Percentiles rank a stretch among this genome's conserved stretches.
Conservation (phyloP, 345 rosid species). For the Citrus inodora region DNA sequence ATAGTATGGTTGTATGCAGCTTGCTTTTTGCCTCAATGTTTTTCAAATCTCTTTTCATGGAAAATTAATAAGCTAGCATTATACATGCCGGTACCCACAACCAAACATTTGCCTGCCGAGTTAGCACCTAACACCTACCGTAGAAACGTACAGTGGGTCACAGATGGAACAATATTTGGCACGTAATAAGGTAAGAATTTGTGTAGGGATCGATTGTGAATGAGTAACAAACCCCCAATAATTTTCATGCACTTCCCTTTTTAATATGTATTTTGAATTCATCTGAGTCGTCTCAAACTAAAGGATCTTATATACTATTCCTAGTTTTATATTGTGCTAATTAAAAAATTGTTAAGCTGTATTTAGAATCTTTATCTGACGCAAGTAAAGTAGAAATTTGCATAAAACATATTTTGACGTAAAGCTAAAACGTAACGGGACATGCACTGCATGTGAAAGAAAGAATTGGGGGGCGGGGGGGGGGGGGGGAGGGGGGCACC, state of each 20-base stretch:
- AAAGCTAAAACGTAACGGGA: neutral
- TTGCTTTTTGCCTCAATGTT: neutral
- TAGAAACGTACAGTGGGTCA: neutral
- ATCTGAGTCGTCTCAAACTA: neutral
- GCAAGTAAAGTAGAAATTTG: neutral
- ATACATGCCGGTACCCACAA: neutral
- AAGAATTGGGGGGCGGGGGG: neutral
- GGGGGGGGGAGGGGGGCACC: no score
- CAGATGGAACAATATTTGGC: neutral
- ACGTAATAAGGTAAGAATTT: neutral
- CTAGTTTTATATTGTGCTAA: no score
- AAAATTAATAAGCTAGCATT: neutral
- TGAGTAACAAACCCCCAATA: neutral
- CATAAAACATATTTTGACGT: neutral
- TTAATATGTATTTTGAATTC: neutral
- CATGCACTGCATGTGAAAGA: neutral
- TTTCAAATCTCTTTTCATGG: neutral
- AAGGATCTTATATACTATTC: neutral
- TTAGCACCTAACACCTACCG: slow-evolving; percentile 11
- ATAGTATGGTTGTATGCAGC: neutral
- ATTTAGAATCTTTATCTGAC: neutral
- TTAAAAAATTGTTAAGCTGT: no score
- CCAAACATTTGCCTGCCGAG: slow-evolving; percentile 2
- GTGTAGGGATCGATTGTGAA: neutral
- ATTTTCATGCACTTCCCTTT: neutral